Percentiles rank a stretch among this genome's conserved stretches.
Evolutionary conservation across 768 basidiomycete species (phyloP).

Genomic region (Boletus speciosus): DNA sequence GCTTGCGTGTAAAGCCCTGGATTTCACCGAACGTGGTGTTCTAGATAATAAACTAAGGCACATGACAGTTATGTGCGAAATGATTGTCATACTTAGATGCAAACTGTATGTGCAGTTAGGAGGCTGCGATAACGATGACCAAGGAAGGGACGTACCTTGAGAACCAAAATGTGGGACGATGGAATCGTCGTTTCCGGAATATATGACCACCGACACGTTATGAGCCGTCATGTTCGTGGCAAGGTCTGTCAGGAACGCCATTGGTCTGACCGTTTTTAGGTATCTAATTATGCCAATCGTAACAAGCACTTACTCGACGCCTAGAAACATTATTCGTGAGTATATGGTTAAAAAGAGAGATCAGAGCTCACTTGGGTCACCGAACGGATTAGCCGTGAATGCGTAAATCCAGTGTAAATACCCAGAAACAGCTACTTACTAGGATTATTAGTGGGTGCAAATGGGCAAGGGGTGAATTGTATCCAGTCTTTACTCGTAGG

Average conservation of each 20-base stretch:
- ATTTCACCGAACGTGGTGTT: no score
- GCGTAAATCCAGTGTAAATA: not conserved
- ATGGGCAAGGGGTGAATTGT: no score
- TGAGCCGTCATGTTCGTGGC: slow-evolving; percentile 56
- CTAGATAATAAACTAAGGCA: no score
- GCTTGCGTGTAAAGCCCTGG: slow-evolving; percentile 29
- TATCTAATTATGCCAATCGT: not conserved
- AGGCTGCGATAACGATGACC: no score
- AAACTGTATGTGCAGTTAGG: no score
- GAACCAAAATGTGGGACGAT: slow-evolving; percentile 59
- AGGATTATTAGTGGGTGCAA: no score
- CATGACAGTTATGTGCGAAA: no score
- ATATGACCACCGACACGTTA: slow-evolving; percentile 49
- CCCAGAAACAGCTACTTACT: not conserved
- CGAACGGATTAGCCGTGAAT: slow-evolving; percentile 6
- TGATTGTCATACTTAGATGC: no score
- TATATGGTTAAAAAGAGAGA: not conserved
- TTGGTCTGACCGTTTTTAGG: slow-evolving; percentile 40
- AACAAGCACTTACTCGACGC: slow-evolving; percentile 30
- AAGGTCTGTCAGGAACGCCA: slow-evolving; percentile 59
- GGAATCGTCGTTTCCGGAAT: slow-evolving; percentile 68
- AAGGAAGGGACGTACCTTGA: slow-evolving; percentile 43
- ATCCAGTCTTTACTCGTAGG: no score
- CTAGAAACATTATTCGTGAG: slow-evolving; percentile 10
- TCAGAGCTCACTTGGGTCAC: slow-evolving; percentile 32